phyloP scores from a whole-genome alignment of 1,139 yeast species.

The Saccharomyces hybrid region DNA sequence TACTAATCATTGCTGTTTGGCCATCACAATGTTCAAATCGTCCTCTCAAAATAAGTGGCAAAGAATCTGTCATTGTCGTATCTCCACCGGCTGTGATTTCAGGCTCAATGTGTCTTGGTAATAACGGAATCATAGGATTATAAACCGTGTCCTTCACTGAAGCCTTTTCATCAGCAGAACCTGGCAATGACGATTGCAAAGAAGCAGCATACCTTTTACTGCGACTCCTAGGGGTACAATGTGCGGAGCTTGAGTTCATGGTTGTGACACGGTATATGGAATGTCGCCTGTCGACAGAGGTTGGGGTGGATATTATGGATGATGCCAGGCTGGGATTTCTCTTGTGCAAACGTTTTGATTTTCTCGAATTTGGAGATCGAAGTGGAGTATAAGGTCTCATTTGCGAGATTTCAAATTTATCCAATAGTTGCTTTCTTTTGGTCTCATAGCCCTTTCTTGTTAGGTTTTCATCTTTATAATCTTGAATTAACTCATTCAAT shows the following conservation, averaged over 20 bases:
- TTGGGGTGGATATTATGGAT: constrained; percentile 15
- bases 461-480: constrained; percentile 55
- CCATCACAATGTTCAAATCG: constrained; percentile 60
- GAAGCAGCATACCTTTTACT: constrained; percentile 15
- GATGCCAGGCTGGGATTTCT: constrained; percentile 2
- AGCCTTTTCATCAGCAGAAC: constrained; percentile 3
- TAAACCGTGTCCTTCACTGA: constrained; percentile 12
- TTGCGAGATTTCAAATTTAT: constrained; percentile 15
- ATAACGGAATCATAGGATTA: constrained; percentile 47
- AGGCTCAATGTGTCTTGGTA: constrained; percentile 41
- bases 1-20: constrained; percentile 62
- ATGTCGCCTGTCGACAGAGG: constrained; percentile 6
- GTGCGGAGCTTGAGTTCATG: constrained; percentile 18
- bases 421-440: constrained; percentile 44
- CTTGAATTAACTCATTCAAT: constrained; percentile 41
- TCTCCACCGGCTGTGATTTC: constrained; percentile 8
- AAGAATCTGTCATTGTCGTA: constrained; percentile 41
- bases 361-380: constrained; percentile 1
- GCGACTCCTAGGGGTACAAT: constrained; percentile 11
- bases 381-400: neutral
- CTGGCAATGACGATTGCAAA: constrained; percentile 15
- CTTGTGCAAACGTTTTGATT: constrained; percentile 6
- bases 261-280: constrained; percentile 30
- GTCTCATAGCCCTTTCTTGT: constrained; percentile 62
- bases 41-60: constrained; percentile 65